phyloP scores from a whole-genome alignment of 371 early-diverging fungal species.

The Chytridium lagenaria region DNA sequence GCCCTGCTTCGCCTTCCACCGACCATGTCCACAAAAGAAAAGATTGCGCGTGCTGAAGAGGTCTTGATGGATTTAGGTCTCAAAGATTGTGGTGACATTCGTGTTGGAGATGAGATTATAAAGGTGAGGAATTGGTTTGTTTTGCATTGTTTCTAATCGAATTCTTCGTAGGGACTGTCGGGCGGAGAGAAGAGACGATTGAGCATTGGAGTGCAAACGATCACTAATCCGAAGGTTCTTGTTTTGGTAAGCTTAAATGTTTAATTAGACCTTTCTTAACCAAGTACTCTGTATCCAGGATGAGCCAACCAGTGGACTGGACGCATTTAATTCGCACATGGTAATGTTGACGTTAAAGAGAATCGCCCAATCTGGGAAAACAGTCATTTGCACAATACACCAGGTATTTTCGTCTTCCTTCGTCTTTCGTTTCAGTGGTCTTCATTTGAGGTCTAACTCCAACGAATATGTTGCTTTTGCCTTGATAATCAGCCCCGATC shows the following conservation, averaged over 20 bases:
- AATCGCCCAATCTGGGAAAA: slow-evolving; percentile 78
- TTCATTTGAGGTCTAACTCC: too few species aligned
- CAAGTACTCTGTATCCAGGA: slow-evolving; percentile 38
- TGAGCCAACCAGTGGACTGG: slow-evolving; percentile 73
- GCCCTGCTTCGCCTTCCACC: slow-evolving; percentile 45
- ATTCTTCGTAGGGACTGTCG: slow-evolving; percentile 42
- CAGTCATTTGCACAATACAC: slow-evolving; percentile 93
- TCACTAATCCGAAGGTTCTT: slow-evolving; percentile 58
- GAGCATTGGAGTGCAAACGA: slow-evolving; percentile 56
- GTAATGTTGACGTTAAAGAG: slow-evolving; percentile 85
- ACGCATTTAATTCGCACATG: slow-evolving; percentile 91
- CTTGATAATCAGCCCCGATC: slow-evolving; percentile 93
- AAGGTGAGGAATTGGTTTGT: neutral
- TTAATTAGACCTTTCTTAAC: neutral
- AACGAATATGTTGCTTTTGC: neutral
- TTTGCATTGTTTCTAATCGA: neutral
- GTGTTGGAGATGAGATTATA: slow-evolving; percentile 44
- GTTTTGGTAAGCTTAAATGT: slow-evolving; percentile 41
- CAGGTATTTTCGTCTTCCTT: slow-evolving; percentile 20
- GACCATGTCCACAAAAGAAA: slow-evolving; percentile 41
- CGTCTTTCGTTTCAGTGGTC: neutral
- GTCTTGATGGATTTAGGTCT: slow-evolving; percentile 48
- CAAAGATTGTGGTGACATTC: slow-evolving; percentile 45
- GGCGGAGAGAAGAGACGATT: slow-evolving; percentile 66
- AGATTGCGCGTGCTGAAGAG: slow-evolving; percentile 48